Percentiles rank a stretch among this genome's conserved stretches.
phyloP scores from a whole-genome alignment of 345 rosid genomes.

The Arabis hirsuta region DNA sequence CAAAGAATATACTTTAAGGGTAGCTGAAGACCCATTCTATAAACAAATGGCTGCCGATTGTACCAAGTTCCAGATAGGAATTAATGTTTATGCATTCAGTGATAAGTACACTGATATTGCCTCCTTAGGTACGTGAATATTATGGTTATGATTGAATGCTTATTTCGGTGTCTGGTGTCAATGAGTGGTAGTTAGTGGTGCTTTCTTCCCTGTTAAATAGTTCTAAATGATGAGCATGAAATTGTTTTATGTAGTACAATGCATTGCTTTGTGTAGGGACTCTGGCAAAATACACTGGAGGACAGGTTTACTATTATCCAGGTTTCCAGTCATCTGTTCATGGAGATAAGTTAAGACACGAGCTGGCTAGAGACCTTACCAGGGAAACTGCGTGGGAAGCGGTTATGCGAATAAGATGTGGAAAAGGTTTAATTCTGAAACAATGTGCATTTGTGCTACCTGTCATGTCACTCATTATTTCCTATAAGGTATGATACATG shows the following conservation, averaged over 20 bases:
- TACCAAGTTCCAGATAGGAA: constrained; percentile 94
- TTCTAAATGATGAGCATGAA: constrained; percentile 12
- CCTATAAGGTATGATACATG: constrained; percentile 29
- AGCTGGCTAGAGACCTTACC: constrained; percentile 89
- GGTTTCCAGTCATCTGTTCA: constrained; percentile 77
- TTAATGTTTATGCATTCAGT: constrained; percentile 85
- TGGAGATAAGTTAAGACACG: constrained; percentile 84
- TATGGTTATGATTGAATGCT: constrained; percentile 12
- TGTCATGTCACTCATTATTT: constrained; percentile 22
- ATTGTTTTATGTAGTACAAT: constrained; percentile 16
- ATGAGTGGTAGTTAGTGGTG: constrained; percentile 11
- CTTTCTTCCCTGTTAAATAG: not conserved
- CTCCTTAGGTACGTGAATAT: constrained; percentile 73
- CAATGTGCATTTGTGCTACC: constrained; percentile 12
- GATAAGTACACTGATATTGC: constrained; percentile 95
- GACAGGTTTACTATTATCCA: constrained; percentile 93
- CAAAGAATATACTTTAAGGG: constrained; percentile 78
- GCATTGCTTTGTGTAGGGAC: constrained; percentile 60
- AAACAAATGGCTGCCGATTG: constrained; percentile 99
- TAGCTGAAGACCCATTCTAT: constrained; percentile 92
- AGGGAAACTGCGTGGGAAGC: constrained; percentile 99
- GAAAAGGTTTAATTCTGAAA: constrained; percentile 71
- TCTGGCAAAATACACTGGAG: constrained; percentile 94
- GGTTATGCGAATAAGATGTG: constrained; percentile 99
- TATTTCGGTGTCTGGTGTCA: constrained; percentile 23